Percentiles rank a stretch among this genome's conserved stretches.
Conservation (phyloP, 768 basidiomycete genomes). For the Vishniacozyma victoriae region DNA sequence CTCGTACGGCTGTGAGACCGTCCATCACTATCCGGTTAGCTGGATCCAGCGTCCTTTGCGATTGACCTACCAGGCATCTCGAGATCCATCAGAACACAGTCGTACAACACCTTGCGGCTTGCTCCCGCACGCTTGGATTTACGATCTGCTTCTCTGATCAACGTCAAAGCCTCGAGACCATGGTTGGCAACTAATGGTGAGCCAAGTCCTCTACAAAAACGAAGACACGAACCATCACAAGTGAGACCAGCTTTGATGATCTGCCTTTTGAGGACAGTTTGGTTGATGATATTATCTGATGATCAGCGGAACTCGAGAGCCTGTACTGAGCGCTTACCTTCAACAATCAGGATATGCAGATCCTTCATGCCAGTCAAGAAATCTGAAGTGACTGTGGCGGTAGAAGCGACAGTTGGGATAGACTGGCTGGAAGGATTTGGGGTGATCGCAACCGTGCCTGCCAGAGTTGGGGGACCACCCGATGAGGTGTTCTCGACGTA, state of each 20-base stretch:
- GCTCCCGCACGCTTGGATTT: conserved; percentile 15
- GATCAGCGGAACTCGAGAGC: too few species aligned
- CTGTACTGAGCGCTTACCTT: too few species aligned
- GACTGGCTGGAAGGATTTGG: conserved; percentile 5
- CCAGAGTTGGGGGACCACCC: conserved; percentile 4
- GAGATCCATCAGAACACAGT: conserved; percentile 39
- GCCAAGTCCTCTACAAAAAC: neutral
- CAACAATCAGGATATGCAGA: conserved; percentile 31
- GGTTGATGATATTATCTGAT: conserved; percentile 46
- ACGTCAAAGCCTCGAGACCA: conserved; percentile 38
- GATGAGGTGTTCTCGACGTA: neutral
- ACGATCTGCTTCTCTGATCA: conserved; percentile 28
- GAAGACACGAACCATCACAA: conserved; percentile 27
- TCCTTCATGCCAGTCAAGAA: neutral
- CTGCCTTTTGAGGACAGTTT: conserved; percentile 39
- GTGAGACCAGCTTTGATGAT: conserved; percentile 41
- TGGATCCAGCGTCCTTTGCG: neutral
- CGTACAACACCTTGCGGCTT: conserved; percentile 19
- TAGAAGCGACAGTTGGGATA: conserved; percentile 2
- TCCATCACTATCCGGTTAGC: conserved; percentile 34
- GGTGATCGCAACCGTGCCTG: neutral
- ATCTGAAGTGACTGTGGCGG: conserved; percentile 5
- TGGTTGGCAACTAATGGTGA: conserved; percentile 27
- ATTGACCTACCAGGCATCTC: conserved; percentile 38
- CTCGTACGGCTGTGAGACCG: conserved; percentile 36